Base-by-base conservation (phyloP, 2,329 filamentous ascomycete genomes). In the Alternaria ventricosa region DNA sequence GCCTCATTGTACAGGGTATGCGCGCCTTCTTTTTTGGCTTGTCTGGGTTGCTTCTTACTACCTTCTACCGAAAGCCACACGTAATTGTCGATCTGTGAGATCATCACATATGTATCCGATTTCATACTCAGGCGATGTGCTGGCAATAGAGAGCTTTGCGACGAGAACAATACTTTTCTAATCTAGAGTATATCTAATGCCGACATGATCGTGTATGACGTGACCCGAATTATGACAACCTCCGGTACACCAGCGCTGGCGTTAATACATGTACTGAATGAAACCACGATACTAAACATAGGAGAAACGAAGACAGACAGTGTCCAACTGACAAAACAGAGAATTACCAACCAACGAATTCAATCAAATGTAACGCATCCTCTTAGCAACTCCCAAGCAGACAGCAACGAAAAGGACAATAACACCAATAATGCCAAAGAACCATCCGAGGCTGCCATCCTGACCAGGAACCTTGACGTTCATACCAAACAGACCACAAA, bases 401-500 rank as follows among this genome's bases (percentile, higher is more conserved):
- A 73, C 64, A 3, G 77, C 68, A 13, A 82, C 77, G 63, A 85
- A 82, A 20, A 73, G 57, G 28, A 83, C 79, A 28, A 94, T 84
- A 41, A 84, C 84, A 1, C 85, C 85, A 0, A 89, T 70, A 60
- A 89, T 89, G n/a, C 83, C 84, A 72, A 88, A 89, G 81, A 89
- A 90, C 79, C 88, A 88, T 5, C 71, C 82, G 33, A 87, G 71
- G 56, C 78, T 83, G 0, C 79, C 74, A 20, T 79, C 79, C 22
- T 82, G 78, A 59, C 89, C 94, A 0, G 92, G 92, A 15, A 96
- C 90, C 5, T 79, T 76, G 1, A 96, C 92, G 80, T 96, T 96
- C 93, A 96, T 96, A 58, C 93, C 93, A 75, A 94, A 95, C 46
- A 94, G 83, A 81, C 92, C 91, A 43, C 93, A 96, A 66, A 98